A percentile compares a stretch with the other conserved stretches of the same genome.
These are phyloP conservation scores for Salicornia ramosissima DNA, from an alignment of 148 eudicot genomes.

Conservation along the genomic window DNA sequence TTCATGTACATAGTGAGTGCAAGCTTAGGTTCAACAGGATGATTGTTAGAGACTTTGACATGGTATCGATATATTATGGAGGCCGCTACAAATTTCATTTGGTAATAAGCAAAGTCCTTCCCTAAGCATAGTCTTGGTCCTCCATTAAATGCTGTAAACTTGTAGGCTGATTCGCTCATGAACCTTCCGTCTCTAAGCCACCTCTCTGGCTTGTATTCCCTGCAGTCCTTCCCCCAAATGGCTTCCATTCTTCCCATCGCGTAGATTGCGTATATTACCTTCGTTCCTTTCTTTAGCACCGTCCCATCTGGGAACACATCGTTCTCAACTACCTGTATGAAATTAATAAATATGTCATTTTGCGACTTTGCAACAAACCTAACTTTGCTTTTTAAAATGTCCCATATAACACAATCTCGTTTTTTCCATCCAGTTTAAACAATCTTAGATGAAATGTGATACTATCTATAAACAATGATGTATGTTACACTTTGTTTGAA, in stretches of 20 bases:
- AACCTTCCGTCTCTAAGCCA: slow-evolving; percentile 84
- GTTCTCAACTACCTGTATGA: slow-evolving; percentile 60
- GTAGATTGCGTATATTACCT: slow-evolving; percentile 82
- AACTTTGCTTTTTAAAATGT: too few species aligned
- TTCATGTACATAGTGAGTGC: slow-evolving; percentile 97
- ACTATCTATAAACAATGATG: too few species aligned
- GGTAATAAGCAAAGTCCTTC: slow-evolving; percentile 93
- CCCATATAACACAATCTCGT: too few species aligned
- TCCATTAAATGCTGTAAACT: slow-evolving; percentile 90
- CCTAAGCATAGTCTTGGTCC: slow-evolving; percentile 95
- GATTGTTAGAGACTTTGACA: slow-evolving; percentile 55
- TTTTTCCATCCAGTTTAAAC: too few species aligned
- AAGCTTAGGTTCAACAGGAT: slow-evolving; percentile 72
- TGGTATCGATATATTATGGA: slow-evolving; percentile 64
- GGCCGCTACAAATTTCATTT: slow-evolving; percentile 90
- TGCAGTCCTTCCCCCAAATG: slow-evolving; percentile 93
- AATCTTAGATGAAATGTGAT: too few species aligned
- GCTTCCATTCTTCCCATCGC: slow-evolving; percentile 95
- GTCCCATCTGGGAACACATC: slow-evolving; percentile 95
- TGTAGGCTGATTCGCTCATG: slow-evolving; percentile 91
- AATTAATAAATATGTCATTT: too few species aligned
- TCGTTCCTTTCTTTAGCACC: slow-evolving; percentile 71
- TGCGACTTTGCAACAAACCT: too few species aligned
- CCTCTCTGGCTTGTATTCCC: slow-evolving; percentile 81
- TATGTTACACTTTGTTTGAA: too few species aligned